Evolutionary conservation across 1,284 basidiomycete genomes (phyloP).

Genomic region (Trametes hirsuta): DNA sequence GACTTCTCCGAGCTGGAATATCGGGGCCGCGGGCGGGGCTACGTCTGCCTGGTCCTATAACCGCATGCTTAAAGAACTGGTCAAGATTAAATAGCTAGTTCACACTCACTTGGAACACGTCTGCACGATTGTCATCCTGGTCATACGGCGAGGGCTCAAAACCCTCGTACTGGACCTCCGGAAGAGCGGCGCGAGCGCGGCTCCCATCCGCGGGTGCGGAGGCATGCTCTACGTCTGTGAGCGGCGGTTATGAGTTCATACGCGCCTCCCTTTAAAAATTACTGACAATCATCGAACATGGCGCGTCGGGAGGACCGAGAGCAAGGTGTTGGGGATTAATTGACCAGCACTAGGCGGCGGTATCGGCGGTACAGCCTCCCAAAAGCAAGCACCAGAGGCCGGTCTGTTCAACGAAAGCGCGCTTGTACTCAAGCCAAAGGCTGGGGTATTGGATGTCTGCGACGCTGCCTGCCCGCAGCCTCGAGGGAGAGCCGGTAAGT

Average conservation of each 20-base stretch:
- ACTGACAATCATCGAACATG: constrained; percentile 89
- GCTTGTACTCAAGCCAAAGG: not conserved
- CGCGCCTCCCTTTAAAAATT: constrained; percentile 4
- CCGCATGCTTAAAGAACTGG: not conserved
- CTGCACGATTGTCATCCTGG: constrained; percentile 48
- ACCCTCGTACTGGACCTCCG: constrained; percentile 79
- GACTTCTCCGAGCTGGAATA: constrained; percentile 86
- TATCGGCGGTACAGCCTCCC: too few relatives aligned
- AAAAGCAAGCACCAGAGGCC: not conserved
- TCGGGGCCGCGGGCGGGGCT: constrained; percentile 44
- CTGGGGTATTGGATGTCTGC: not conserved
- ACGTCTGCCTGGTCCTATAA: constrained; percentile 20
- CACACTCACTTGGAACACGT: constrained; percentile 43
- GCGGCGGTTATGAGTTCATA: not conserved
- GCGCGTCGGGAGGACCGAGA: not conserved
- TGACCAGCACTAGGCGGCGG: not conserved
- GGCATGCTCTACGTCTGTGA: constrained; percentile 83
- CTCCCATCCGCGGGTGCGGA: constrained; percentile 49
- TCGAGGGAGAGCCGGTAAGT: not conserved
- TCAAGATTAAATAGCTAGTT: not conserved
- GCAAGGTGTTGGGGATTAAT: not conserved
- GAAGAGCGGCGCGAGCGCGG: constrained; percentile 47
- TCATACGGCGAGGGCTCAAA: constrained; percentile 77
- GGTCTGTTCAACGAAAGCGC: not conserved
- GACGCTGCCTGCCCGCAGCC: constrained; percentile 5